phyloP scores from a whole-genome alignment of 1,139 yeast genomes.

The Yarrowia galli region DNA sequence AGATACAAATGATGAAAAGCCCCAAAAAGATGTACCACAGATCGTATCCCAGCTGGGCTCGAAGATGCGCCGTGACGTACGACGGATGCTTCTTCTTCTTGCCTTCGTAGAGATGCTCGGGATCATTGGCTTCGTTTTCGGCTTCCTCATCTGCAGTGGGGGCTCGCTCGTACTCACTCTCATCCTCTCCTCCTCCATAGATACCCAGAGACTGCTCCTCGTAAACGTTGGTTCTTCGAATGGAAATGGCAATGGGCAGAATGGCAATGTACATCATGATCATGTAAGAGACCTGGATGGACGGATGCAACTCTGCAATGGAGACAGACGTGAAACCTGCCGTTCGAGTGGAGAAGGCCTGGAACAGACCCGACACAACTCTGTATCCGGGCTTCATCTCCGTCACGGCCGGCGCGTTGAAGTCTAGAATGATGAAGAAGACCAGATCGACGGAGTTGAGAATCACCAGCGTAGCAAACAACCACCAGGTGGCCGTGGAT shows the following conservation, averaged over 20 bases:
- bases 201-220: conserved; percentile 96
- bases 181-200: conserved; percentile 59
- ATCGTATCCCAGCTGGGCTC: conserved; percentile 92
- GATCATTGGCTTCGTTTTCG: conserved; percentile 46
- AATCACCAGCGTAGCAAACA: conserved; percentile 71
- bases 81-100: conserved; percentile 51
- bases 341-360: conserved; percentile 91
- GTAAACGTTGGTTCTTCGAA: conserved; percentile 94
- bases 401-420: conserved; percentile 56
- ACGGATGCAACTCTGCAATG: conserved; percentile 77
- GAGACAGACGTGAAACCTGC: conserved; percentile 85
- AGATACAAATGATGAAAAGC: conserved; percentile 81
- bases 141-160: conserved; percentile 49
- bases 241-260: conserved; percentile 92
- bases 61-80: conserved; percentile 84
- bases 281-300: conserved; percentile 91
- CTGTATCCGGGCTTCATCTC: conserved; percentile 69
- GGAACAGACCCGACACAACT: conserved; percentile 82
- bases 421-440: conserved; percentile 78
- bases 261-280: conserved; percentile 98
- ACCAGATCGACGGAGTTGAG: conserved; percentile 81
- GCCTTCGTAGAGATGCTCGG: conserved; percentile 24
- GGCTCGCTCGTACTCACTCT: conserved; percentile 45
- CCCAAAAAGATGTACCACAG: conserved; percentile 93
- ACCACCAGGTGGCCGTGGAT: conserved; percentile 94